phyloP scores from a whole-genome alignment of 768 basidiomycete species.

The Auriscalpium orientale region DNA sequence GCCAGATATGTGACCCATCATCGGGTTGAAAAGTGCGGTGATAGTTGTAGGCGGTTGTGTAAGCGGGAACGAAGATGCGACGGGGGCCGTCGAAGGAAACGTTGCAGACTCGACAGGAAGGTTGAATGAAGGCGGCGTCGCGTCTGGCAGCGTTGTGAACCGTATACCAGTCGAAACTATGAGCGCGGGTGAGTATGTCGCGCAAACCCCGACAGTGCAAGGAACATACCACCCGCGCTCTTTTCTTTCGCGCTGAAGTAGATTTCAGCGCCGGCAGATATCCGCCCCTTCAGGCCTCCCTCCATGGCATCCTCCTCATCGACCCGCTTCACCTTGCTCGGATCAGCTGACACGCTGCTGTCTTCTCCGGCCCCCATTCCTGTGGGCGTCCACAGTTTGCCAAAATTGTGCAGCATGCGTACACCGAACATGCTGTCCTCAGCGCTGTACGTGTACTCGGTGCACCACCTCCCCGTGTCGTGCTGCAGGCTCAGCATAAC shows the following conservation, averaged over 20 bases:
- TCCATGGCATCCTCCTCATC: constrained; percentile 94
- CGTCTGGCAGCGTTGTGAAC: constrained; percentile 88
- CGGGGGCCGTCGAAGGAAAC: constrained; percentile 23
- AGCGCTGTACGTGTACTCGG: constrained; percentile 91
- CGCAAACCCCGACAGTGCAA: not conserved
- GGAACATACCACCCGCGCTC: constrained; percentile 79
- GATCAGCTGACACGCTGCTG: constrained; percentile 17
- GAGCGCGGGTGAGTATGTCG: not conserved
- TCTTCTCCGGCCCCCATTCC: constrained; percentile 28
- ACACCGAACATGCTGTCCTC: constrained; percentile 93
- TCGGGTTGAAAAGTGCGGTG: constrained; percentile 91
- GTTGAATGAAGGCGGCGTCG: constrained; percentile 59
- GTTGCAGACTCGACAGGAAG: constrained; percentile 31
- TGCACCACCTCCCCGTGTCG: constrained; percentile 86
- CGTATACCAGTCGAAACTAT: constrained; percentile 88
- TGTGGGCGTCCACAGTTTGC: constrained; percentile 42
- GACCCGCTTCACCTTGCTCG: constrained; percentile 55
- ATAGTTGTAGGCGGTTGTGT: constrained; percentile 90
- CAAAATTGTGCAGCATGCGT: constrained; percentile 87
- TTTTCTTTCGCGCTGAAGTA: constrained; percentile 91
- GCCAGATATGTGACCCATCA: constrained; percentile 88
- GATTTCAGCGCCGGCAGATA: constrained; percentile 88
- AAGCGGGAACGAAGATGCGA: constrained; percentile 21
- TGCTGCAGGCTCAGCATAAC: constrained; percentile 84
- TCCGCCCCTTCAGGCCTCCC: constrained; percentile 82